phyloP scores from a whole-genome alignment of 2,329 filamentous ascomycete genomes.

The Harringtonia aguacate region DNA sequence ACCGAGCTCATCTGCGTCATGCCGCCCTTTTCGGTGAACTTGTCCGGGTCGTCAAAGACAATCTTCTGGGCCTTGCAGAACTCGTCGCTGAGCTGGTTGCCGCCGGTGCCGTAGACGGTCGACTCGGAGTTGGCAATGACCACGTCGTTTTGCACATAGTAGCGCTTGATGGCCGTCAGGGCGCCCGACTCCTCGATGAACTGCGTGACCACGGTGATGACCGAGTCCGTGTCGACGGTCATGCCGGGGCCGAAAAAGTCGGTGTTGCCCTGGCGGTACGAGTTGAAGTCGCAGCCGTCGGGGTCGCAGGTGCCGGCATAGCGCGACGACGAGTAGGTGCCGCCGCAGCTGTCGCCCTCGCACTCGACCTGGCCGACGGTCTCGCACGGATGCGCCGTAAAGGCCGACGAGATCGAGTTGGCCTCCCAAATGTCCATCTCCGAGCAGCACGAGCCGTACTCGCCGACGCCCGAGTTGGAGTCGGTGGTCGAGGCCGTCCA shows the following conservation, averaged over 20 bases:
- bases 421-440: conserved; percentile 55
- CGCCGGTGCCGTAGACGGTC: conserved; percentile 17
- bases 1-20: conserved; percentile 41
- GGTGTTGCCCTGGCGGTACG: conserved; percentile 49
- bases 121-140: conserved; percentile 38
- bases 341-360: conserved; percentile 32
- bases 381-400: conserved; percentile 48
- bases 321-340: conserved; percentile 26
- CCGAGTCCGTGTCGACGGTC: conserved; percentile 45
- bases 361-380: conserved; percentile 29
- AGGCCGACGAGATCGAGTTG: conserved; percentile 47
- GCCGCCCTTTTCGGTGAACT: conserved; percentile 42
- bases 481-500: conserved; percentile 40
- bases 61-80: conserved; percentile 46
- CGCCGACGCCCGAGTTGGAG: conserved; percentile 35
- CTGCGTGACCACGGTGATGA: conserved; percentile 52
- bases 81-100: conserved; percentile 33
- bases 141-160: conserved; percentile 49
- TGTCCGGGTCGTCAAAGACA: conserved; percentile 38
- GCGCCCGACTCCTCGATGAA: conserved; percentile 36
- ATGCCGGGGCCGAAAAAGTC: conserved; percentile 43
- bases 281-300: conserved; percentile 56
- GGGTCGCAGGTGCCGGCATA: conserved; percentile 46
- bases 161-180: conserved; percentile 45
- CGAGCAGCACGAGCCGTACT: conserved; percentile 41